Conservation (phyloP, 345 rosid genomes). For the Reutealis trisperma region DNA sequence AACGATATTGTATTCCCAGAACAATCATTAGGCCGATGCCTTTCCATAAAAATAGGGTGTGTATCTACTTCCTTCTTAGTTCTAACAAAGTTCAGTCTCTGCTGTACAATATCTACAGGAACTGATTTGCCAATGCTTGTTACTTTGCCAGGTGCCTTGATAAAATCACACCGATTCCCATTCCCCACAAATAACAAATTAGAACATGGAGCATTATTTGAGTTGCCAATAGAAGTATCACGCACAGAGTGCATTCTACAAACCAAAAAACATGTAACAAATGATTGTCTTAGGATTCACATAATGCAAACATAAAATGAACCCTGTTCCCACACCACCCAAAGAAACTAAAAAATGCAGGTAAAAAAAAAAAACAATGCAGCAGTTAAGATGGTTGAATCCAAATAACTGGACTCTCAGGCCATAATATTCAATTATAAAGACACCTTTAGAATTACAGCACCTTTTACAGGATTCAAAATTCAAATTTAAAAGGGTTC, state of each 20-base stretch:
- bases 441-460: not conserved
- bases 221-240: slow-evolving; percentile 12
- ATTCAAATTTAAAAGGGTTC: not conserved
- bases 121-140: not conserved
- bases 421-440: not conserved
- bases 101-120: slow-evolving; percentile 18
- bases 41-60: not conserved
- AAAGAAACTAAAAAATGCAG: not conserved
- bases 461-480: not conserved
- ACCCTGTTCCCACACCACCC: not conserved
- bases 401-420: not conserved
- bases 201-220: slow-evolving; percentile 9
- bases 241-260: slow-evolving; percentile 20
- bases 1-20: not conserved
- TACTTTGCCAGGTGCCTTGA: slow-evolving; percentile 10
- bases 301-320: not conserved
- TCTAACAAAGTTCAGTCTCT: slow-evolving; percentile 7
- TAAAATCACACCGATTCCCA: slow-evolving; percentile 1
- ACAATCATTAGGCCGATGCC: slow-evolving; percentile 16
- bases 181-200: slow-evolving; percentile 16
- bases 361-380: not conserved
- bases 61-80: slow-evolving; percentile 14
- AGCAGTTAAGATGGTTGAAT: not conserved
- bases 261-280: slow-evolving; percentile 22
- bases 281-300: slow-evolving; percentile 5